Evolutionary conservation across 352 stramenopile species (phyloP), one percentile per base, ranked within the genome.

Genomic region (Globisporangium carolinianum): DNA sequence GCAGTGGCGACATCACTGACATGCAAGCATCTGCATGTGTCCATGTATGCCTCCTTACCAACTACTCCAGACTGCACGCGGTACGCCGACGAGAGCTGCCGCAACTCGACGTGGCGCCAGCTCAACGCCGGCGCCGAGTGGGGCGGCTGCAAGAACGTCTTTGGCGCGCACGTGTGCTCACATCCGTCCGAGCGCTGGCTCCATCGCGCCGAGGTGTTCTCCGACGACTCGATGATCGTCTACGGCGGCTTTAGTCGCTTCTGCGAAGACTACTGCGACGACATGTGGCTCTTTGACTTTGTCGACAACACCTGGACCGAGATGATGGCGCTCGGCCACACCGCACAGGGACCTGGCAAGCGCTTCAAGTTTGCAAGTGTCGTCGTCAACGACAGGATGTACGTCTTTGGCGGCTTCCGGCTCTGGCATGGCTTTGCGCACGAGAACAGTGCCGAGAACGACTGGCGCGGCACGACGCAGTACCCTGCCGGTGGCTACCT

Each of bases 221-320:
- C 80, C 45, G 84, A 97, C 57, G 72, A 76, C 15, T 92, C 83
- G 3, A 97, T 99, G 89, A 62, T 91, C 11, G 64, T 98, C 43
- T 98, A 97, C 64, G 95, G 94, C 35, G 96, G 96, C 8, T 98
- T 98, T 59, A 87, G 79, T 0, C 79, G 87, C 6, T 70, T 94
- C 36, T 99, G 96, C 62, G 81, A 87, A 43, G 96, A 99, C 66
- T 99, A 98, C 61, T 99, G 96, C 70, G 77, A 97, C 65, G 96
- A 99, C 71, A 76, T 98, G 66, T 99, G 96, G 95, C 63, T 95
- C 11, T 98, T 97, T 53, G 88, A 98, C 67, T 86, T 98, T 54
- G 67, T 68, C 0, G 81, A 95, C 66, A 91, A 94, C 58, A 71
- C 82, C 43, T 98, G 90, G 91, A 96, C 82, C 39, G 72, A 96